phyloP scores from a whole-genome alignment of 352 stramenopile species.

The Phytophthora megakarya region DNA sequence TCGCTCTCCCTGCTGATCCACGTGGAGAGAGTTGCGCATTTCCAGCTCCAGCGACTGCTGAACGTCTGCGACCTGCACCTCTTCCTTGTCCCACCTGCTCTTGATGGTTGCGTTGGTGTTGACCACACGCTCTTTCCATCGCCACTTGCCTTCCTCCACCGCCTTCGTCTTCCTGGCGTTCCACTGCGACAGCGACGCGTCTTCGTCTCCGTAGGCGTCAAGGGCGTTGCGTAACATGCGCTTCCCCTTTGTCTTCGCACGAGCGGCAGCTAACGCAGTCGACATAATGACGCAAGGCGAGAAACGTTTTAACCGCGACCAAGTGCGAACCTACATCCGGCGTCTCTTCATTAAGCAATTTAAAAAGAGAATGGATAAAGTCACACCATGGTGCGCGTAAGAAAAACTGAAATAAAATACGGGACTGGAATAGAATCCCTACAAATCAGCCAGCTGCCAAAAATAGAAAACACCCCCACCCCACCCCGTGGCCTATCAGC shows the following conservation, averaged over 20 bases:
- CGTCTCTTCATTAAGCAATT: too few species aligned
- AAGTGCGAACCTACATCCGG: too few species aligned
- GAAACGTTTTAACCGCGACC: too few species aligned
- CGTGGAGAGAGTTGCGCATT: conserved; percentile 32
- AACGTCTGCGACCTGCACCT: conserved; percentile 39
- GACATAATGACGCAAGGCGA: too few species aligned
- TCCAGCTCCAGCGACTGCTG: conserved; percentile 43
- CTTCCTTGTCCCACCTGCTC: conserved; percentile 40
- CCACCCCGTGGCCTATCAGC: too few species aligned
- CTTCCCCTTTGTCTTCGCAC: conserved; percentile 72
- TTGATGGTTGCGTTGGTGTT: conserved; percentile 49
- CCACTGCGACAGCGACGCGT: conserved; percentile 56
- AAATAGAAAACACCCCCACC: too few species aligned
- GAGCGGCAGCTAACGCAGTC: conserved; percentile 58
- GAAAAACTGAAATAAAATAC: too few species aligned
- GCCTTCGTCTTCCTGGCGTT: conserved; percentile 56
- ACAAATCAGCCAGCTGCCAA: too few species aligned
- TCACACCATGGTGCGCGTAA: too few species aligned
- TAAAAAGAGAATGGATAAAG: too few species aligned
- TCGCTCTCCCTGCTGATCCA: conserved; percentile 24
- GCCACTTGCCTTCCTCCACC: conserved; percentile 42
- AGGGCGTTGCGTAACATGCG: conserved; percentile 65
- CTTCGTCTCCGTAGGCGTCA: conserved; percentile 54
- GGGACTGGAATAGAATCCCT: too few species aligned
- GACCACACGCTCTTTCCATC: conserved; percentile 45